Conservation (phyloP, 2,329 filamentous ascomycete species). For the Colletotrichum sidae region DNA sequence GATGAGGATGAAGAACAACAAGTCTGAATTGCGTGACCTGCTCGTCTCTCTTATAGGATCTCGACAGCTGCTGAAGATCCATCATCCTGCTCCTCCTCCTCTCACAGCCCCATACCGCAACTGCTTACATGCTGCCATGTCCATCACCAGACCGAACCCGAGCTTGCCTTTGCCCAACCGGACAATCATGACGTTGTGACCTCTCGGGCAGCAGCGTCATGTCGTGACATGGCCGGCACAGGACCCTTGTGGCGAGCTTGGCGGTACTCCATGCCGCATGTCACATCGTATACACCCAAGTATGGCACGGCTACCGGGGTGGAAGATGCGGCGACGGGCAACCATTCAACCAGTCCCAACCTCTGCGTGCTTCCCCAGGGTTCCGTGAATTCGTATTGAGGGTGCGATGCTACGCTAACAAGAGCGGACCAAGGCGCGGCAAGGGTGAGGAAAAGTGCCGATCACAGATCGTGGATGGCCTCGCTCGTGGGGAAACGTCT, state of each 20-base stretch:
- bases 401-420: constrained; percentile 18
- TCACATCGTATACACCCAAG: constrained; percentile 22
- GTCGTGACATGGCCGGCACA: constrained; percentile 23
- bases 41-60: constrained; percentile 27
- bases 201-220: constrained; percentile 64
- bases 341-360: too few relatives aligned
- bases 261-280: constrained; percentile 25
- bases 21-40: not conserved
- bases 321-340: not conserved
- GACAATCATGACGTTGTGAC: constrained; percentile 73
- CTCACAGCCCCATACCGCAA: not conserved
- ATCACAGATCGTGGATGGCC: constrained; percentile 29
- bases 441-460: constrained; percentile 21
- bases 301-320: constrained; percentile 19
- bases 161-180: constrained; percentile 8
- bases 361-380: constrained; percentile 4
- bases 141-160: constrained; percentile 28
- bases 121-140: not conserved
- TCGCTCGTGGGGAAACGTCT: constrained; percentile 25
- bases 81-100: constrained; percentile 7
- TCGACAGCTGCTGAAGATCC: not conserved
- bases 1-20: constrained; percentile 18
- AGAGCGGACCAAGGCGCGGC: constrained; percentile 1
- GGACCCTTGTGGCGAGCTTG: constrained; percentile 21
- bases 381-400: constrained; percentile 32